A percentile compares a stretch with the other conserved stretches of the same genome.
Conservation (phyloP, 2,329 filamentous ascomycete genomes). For the Epichloe brachyelytri region DNA sequence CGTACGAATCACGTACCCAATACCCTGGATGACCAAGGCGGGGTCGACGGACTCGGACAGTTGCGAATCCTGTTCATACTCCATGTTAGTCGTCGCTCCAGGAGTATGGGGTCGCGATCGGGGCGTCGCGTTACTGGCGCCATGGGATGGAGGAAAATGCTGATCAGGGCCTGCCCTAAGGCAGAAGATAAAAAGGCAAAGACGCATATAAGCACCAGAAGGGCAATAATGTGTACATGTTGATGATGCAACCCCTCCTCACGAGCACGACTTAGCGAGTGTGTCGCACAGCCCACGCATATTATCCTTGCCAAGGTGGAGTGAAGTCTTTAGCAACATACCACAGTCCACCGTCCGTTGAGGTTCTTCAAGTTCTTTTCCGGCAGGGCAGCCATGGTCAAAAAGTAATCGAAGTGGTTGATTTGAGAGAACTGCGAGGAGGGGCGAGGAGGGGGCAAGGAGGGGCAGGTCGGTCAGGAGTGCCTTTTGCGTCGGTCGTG, state of each 20-base stretch:
- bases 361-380: conserved; percentile 55
- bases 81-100: background rate
- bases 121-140: background rate
- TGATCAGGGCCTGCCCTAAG: background rate
- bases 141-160: background rate
- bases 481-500: background rate
- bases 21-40: conserved; percentile 58
- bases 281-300: background rate
- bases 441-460: background rate
- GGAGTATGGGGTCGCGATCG: background rate
- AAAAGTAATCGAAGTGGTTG: background rate
- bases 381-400: conserved; percentile 56
- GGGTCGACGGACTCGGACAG: conserved; percentile 58
- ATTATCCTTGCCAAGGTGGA: no score
- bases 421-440: background rate
- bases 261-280: background rate
- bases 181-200: no score
- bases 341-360: conserved; percentile 57
- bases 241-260: background rate
- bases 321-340: conserved; percentile 24
- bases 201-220: background rate
- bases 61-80: conserved; percentile 51
- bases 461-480: background rate
- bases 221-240: background rate
- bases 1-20: conserved; percentile 61